phyloP scores from a whole-genome alignment of 371 early-diverging fungal genomes.

The Mucor circinelloides region DNA sequence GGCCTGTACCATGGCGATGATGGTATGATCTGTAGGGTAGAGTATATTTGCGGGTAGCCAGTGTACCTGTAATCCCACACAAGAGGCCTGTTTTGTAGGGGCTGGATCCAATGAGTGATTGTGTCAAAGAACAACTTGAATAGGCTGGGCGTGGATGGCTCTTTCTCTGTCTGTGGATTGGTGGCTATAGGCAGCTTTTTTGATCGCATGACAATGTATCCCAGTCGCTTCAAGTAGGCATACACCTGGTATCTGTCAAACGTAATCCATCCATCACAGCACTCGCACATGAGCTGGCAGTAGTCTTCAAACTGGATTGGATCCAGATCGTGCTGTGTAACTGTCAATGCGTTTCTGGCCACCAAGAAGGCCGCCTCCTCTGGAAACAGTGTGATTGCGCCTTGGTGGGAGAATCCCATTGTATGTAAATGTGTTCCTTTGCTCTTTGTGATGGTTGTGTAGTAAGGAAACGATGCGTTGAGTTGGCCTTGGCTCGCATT shows the following conservation, averaged over 20 bases:
- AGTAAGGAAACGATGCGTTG: neutral
- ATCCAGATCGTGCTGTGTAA: conserved; percentile 6
- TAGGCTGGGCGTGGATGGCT: neutral
- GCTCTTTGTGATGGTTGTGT: conserved; percentile 19
- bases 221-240: conserved; percentile 56
- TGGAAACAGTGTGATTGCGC: conserved; percentile 40
- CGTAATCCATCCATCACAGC: conserved; percentile 32
- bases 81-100: neutral
- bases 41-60: conserved; percentile 13
- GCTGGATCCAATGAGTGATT: neutral
- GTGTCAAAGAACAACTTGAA: neutral
- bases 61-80: neutral
- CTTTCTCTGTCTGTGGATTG: neutral
- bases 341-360: conserved; percentile 42
- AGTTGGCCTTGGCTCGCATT: neutral
- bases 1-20: conserved; percentile 33
- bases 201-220: conserved; percentile 44
- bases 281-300: conserved; percentile 27
- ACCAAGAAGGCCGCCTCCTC: conserved; percentile 61
- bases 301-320: conserved; percentile 17
- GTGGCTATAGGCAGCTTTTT: neutral
- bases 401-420: conserved; percentile 45
- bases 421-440: conserved; percentile 48
- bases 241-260: conserved; percentile 51
- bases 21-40: conserved; percentile 28